phyloP scores from a whole-genome alignment of 495 filamentous ascomycete species.

The Aspergillus haitiensis region DNA sequence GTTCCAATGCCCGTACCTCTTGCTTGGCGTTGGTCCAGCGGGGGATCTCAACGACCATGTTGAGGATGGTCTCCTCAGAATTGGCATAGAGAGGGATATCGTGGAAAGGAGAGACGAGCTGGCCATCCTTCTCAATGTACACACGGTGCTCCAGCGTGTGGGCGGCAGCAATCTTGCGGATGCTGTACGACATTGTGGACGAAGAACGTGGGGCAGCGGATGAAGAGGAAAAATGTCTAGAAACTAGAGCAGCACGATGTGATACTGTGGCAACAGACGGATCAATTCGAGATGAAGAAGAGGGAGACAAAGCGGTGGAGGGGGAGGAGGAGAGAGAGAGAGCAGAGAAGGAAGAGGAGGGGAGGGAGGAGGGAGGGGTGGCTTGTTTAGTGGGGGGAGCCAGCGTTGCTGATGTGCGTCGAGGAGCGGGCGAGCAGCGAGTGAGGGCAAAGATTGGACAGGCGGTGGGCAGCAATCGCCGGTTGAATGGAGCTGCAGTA shows the following conservation, averaged over 20 bases:
- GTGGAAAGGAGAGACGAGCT: slow-evolving; percentile 93
- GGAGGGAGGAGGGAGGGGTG: slow-evolving; percentile 42
- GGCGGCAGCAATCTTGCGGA: slow-evolving; percentile 83
- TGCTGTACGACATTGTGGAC: slow-evolving; percentile 55
- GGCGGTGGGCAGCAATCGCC: slow-evolving; percentile 42
- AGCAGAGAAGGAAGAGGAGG: slow-evolving; percentile 29
- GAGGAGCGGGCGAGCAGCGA: slow-evolving; percentile 29
- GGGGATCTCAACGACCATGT: slow-evolving; percentile 99
- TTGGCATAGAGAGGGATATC: slow-evolving; percentile 98
- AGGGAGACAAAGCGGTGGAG: slow-evolving; percentile 7
- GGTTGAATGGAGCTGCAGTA: slow-evolving; percentile 37
- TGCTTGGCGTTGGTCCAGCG: slow-evolving; percentile 99
- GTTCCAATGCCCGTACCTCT: slow-evolving; percentile 62
- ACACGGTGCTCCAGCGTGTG: slow-evolving; percentile 97
- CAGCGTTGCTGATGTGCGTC: slow-evolving; percentile 44
- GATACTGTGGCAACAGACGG: slow-evolving; percentile 26
- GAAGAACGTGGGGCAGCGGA: slow-evolving; percentile 23
- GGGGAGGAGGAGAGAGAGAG: slow-evolving; percentile 26
- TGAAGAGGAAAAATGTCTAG: slow-evolving; percentile 32
- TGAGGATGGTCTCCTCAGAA: slow-evolving; percentile 85
- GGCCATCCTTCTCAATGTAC: slow-evolving; percentile 96
- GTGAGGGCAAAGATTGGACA: slow-evolving; percentile 30
- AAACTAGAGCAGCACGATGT: slow-evolving; percentile 29
- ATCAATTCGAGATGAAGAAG: slow-evolving; percentile 22
- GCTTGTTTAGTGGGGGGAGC: slow-evolving; percentile 47